phyloP scores from a whole-genome alignment of 345 rosid genomes.

The Lepidium africanum region DNA sequence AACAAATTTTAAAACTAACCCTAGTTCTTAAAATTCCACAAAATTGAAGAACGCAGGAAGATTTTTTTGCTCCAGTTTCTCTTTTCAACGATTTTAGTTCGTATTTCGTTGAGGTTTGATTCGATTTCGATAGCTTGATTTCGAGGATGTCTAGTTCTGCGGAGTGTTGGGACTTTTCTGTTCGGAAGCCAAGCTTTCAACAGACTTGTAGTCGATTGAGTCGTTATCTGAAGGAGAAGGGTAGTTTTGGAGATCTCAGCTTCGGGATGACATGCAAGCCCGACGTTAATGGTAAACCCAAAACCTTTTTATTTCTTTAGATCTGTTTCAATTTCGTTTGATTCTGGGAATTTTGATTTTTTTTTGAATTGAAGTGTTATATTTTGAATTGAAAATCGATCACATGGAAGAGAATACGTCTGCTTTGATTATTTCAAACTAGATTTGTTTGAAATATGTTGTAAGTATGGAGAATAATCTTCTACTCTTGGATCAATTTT shows the following conservation, averaged over 20 bases:
- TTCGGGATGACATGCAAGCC: conserved; percentile 53
- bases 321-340: not conserved
- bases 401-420: not conserved
- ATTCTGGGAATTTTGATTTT: not conserved
- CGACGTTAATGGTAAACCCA: conserved; percentile 31
- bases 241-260: conserved; percentile 59
- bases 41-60: not conserved
- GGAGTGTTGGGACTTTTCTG: conserved; percentile 33
- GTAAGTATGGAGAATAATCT: not conserved
- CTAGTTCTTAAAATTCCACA: conserved; percentile 1
- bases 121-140: not conserved
- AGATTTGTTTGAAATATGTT: not conserved
- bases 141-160: conserved; percentile 46
- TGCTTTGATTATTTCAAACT: no score
- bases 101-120: not conserved
- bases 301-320: not conserved
- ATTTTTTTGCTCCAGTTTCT: not conserved
- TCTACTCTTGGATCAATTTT: not conserved
- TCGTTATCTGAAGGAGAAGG: conserved; percentile 69
- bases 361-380: not conserved
- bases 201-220: conserved; percentile 64
- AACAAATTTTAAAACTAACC: not conserved
- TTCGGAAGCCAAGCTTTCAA: conserved; percentile 44
- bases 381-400: not conserved
- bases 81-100: not conserved